Conservation (phyloP, 108 stramenopile species). For the Parietichytrium sp. region DNA sequence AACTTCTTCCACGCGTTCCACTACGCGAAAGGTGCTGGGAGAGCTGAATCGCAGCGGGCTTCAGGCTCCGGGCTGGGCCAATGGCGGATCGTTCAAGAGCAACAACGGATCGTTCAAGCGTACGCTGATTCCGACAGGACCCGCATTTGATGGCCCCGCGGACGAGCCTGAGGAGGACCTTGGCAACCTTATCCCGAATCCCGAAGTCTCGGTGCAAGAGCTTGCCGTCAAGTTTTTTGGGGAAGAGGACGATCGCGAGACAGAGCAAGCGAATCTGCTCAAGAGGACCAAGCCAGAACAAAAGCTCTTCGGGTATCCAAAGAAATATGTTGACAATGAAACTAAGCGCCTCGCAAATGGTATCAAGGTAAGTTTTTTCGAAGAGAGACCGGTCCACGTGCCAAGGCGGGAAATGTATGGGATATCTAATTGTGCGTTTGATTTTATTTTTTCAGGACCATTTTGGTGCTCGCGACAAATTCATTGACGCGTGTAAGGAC, state of each 20-base stretch:
- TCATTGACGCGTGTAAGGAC: not conserved
- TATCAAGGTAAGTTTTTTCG: not conserved
- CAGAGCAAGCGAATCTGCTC: not conserved
- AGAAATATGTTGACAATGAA: constrained; percentile 14
- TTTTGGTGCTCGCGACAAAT: not conserved
- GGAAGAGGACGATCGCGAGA: not conserved
- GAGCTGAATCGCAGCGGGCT: constrained; percentile 14
- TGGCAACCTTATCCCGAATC: not conserved
- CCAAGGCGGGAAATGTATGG: too few species aligned
- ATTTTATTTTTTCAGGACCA: too few species aligned
- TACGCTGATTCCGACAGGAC: not conserved
- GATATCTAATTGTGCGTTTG: too few species aligned
- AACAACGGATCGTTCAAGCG: not conserved
- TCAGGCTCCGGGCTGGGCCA: constrained; percentile 10
- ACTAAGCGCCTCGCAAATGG: constrained; percentile 17
- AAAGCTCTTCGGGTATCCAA: constrained; percentile 29
- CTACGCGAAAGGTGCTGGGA: not conserved
- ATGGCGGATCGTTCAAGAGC: not conserved
- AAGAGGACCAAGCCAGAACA: constrained; percentile 35
- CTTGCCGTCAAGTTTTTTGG: not conserved
- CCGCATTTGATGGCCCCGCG: not conserved
- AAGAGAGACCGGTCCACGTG: too few species aligned
- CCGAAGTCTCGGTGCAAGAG: not conserved
- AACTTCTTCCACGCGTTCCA: too few species aligned
- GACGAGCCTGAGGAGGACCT: not conserved